phyloP scores from a whole-genome alignment of 768 basidiomycete species.

The Cyclocybe cylindracea region DNA sequence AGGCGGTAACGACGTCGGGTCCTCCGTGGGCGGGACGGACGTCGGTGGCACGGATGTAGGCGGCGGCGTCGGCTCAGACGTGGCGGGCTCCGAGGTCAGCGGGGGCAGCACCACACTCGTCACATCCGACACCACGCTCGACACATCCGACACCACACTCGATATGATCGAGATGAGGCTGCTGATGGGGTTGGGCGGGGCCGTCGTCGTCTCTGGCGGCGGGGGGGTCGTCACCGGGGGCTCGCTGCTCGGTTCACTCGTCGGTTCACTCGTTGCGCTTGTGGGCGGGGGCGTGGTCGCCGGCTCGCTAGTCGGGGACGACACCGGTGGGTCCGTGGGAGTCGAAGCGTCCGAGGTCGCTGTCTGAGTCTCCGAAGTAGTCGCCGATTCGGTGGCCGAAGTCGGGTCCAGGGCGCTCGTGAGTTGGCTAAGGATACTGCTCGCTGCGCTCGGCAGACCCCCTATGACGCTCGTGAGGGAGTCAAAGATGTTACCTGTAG shows the following conservation, averaged over 20 bases:
- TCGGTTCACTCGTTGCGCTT: not conserved
- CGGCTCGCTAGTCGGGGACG: not conserved
- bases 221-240: not conserved
- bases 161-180: conserved; percentile 7
- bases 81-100: not conserved
- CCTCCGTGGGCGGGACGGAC: conserved; percentile 2
- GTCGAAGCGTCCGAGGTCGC: not conserved
- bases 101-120: not conserved
- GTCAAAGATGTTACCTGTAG: not conserved
- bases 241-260: no score
- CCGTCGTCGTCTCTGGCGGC: not conserved
- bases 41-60: conserved; percentile 2
- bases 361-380: not conserved
- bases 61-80: no score
- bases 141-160: not conserved
- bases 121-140: not conserved
- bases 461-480: not conserved
- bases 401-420: conserved; percentile 8
- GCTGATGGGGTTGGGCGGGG: not conserved
- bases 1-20: not conserved
- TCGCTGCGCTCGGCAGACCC: not conserved
- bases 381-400: not conserved
- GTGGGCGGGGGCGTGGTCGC: not conserved
- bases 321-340: not conserved
- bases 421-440: not conserved